Evolutionary conservation across 208 protist species (phyloP), one percentile per base, ranked within the genome.

Genomic region (Crithidia mellificae): DNA sequence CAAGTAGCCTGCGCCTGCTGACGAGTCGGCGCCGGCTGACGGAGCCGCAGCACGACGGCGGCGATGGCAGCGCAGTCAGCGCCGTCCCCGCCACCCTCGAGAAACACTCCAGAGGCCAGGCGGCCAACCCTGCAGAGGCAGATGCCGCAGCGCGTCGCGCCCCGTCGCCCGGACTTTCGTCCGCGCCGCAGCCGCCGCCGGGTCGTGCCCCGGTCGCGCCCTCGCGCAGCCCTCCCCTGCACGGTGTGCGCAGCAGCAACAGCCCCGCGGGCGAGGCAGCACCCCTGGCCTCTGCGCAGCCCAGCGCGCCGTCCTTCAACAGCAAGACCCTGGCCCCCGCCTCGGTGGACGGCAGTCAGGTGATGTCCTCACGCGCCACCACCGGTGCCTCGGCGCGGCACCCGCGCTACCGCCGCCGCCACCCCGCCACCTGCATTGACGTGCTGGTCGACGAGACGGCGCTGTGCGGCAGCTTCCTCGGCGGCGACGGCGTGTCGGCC

Each of bases 391-490:
- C 55, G 1, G 24, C 9, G 24, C 25, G 38, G 9, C 55, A 65
- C 29, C 59, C n/a, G n/a, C n/a, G 59, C 59, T 55, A 65, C 59
- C 59, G 59, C 30, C 59, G 46, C 1, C 59, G 46, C 4, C 59
- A 34, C 34, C 47, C 2, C 32, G 20, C 15, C 19, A 34, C 47
- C 0, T 46, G 59, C 47, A 65, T 65, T 32, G 59, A 55, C 20
- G 29, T 9, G 2, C 14, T 65, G 12, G 0, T 55, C n/a, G 59
- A 41, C 4, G 58, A 64, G 32, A 22, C 30, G 15, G 46, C 15
- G 32, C 27, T 55, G 59, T 32, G 44, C 2, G 22, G 32, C 43
- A 65, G 59, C 47, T 49, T 17, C 32, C 29, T 39, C 6, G 39
- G 46, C 46, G 22, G 17, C 14, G 46, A 55, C 5, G 22, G 32